Base-by-base conservation (phyloP, 495 filamentous ascomycete species). In the Penicillium atrosanguineum region DNA sequence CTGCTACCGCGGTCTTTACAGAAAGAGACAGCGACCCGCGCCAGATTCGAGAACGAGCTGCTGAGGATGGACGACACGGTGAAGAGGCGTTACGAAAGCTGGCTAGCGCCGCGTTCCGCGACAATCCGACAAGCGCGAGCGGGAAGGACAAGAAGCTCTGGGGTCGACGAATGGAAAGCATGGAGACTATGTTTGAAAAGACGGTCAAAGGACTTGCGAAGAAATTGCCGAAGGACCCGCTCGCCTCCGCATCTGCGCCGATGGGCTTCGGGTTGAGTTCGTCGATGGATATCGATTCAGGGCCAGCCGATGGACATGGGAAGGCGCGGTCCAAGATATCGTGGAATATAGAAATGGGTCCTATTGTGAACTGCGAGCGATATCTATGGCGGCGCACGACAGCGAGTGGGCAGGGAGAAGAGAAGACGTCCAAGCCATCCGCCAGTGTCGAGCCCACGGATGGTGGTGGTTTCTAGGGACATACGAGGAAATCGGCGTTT, bases 81-180 rank as follows among this genome's bases (percentile, higher is more conserved):
- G 88, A 92, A 70, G 82, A 88, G 55, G 87, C 87, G 19, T 63
- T 92, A 48, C 76, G 89, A 37, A 85, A 83, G 58, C 70, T 91
- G 42, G 81, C 87, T 37, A 68, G 75, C 25, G 77, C 79, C 11
- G 75, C 75, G 18, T 72, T 68, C 61, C 72, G 74, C 53, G 70
- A 77, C 28, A 76, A 70, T 23, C 70, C 73, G 31, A 60, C 62
- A 11, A 68, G 62, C 12, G 62, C 70, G 16, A 67, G 63, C 21
- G 69, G 69, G 0, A 61, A 66, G 31, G 71, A 75, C 43, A 77
- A 74, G 65, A 72, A 72, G 50, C 69, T 68, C 7, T 78, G 75
- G 75, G 73, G 71, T 39, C 64, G 70, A 18, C 67, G 67, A 31
- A 57, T 56, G 39, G 75, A 78, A 50, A 77, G 62, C 38, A 71